Conservation (phyloP, 176 grass and related monocot species). For the maize (Zea mays) region Zm-B73-REFERENCE-NAM-5.0 NC_050104.1:49809001-49809500, state of each 20-base stretch:
- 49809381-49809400: slow-evolving; percentile 68
- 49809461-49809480: slow-evolving; percentile 21
- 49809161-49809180: slow-evolving; percentile 81
- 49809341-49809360: slow-evolving; percentile 60
- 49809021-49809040: slow-evolving; percentile 99
- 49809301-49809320: slow-evolving; percentile 31
- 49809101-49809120: slow-evolving; percentile 71
- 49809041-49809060: slow-evolving; percentile 58
- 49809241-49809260: slow-evolving; percentile 15
- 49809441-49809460: slow-evolving; percentile 11
- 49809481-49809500: slow-evolving; percentile 13
- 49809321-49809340: slow-evolving; percentile 34
- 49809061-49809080: slow-evolving; percentile 21
- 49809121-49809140: slow-evolving; percentile 49
- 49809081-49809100: slow-evolving; percentile 35
- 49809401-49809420: slow-evolving; percentile 17
- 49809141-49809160: slow-evolving; percentile 80
- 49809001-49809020: slow-evolving; percentile 60
- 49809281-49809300: slow-evolving; percentile 88
- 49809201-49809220: not conserved
- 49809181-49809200: slow-evolving; percentile 67
- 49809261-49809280: slow-evolving; percentile 21
- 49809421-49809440: not conserved
- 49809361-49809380: slow-evolving; percentile 76
- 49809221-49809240: slow-evolving; percentile 15